Percentiles rank a stretch among this genome's conserved stretches.
Conservation (phyloP, 1,284 basidiomycete species). For the Peniophora sp. region DNA sequence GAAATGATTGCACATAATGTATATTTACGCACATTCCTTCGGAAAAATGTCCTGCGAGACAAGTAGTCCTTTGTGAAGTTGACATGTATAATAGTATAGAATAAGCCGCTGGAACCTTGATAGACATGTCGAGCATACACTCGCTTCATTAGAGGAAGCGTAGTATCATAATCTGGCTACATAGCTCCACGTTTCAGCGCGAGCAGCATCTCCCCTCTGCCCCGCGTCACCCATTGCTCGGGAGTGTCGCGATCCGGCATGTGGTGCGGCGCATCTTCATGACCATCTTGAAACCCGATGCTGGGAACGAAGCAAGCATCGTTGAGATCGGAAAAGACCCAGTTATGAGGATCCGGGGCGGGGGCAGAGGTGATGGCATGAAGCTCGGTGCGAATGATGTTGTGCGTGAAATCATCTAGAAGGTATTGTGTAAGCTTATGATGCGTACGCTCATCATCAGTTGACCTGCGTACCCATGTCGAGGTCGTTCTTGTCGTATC, state of each 20-base stretch:
- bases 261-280: constrained; percentile 13
- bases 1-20: too few relatives aligned
- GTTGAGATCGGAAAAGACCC: constrained; percentile 54
- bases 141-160: too few relatives aligned
- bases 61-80: too few relatives aligned
- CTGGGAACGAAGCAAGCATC: constrained; percentile 36
- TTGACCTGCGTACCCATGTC: constrained; percentile 17
- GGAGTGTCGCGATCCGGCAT: constrained; percentile 36
- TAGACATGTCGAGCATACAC: too few relatives aligned
- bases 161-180: too few relatives aligned
- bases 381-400: constrained; percentile 56
- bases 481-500: constrained; percentile 64
- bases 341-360: constrained; percentile 46
- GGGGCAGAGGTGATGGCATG: constrained; percentile 46
- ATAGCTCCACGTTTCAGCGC: constrained; percentile 15
- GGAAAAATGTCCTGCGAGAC: too few relatives aligned
- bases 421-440: too few relatives aligned
- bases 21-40: too few relatives aligned
- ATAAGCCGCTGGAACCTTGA: too few relatives aligned
- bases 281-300: too few relatives aligned
- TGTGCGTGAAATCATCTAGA: constrained; percentile 58
- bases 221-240: constrained; percentile 45
- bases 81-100: too few relatives aligned
- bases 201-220: constrained; percentile 33
- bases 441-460: too few relatives aligned